Evolutionary conservation across 176 grass and related monocot genomes (phyloP).

Genomic region (Triticum turgidum): DNA sequence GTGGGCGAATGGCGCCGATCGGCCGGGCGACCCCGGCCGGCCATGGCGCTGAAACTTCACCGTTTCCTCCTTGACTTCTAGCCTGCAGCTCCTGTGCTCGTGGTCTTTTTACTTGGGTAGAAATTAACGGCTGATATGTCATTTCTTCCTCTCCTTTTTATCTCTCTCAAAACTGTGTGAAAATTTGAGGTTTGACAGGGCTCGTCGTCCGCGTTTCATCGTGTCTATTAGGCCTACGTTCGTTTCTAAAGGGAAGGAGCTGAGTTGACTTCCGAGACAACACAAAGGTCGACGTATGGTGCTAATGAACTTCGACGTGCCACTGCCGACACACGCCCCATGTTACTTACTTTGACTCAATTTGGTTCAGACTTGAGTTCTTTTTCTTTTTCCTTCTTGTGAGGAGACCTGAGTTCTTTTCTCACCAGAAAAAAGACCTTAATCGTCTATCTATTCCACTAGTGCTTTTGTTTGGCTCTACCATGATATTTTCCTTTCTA

Average conservation of each 20-base stretch:
- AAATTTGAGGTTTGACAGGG: neutral
- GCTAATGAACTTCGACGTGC: neutral
- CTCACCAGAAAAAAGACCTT: too few relatives aligned
- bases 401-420: too few relatives aligned
- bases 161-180: neutral
- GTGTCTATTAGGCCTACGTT: neutral
- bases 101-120: neutral
- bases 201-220: too few relatives aligned
- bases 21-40: neutral
- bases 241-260: neutral
- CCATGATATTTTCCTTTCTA: too few relatives aligned
- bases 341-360: too few relatives aligned
- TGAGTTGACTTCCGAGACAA: neutral
- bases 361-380: neutral
- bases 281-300: neutral
- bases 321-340: neutral
- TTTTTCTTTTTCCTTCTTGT: too few relatives aligned
- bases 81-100: neutral
- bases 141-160: neutral
- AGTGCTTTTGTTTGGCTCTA: too few relatives aligned
- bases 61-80: conserved; percentile 9
- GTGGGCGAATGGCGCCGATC: conserved; percentile 11
- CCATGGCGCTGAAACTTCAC: neutral
- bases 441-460: too few relatives aligned
- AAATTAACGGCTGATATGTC: neutral